A percentile compares a stretch with the other conserved stretches of the same genome.
Conservation (phyloP, 805 yeast genomes). For the Candida endomychidarum region DNA sequence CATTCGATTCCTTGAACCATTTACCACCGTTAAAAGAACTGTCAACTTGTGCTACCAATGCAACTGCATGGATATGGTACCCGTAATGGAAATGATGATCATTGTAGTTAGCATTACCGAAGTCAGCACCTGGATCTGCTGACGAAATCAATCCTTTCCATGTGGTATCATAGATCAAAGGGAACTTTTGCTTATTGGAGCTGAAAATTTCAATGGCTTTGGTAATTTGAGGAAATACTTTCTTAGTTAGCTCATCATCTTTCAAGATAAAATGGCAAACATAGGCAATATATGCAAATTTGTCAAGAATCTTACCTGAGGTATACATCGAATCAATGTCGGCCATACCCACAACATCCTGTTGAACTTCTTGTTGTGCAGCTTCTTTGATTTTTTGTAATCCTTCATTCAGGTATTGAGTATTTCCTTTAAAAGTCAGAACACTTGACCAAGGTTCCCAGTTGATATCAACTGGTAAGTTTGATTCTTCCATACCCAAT, state of each 20-base stretch:
- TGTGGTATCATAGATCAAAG: conserved; percentile 29
- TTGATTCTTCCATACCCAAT: conserved; percentile 41
- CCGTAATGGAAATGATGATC: conserved; percentile 38
- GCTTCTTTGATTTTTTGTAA: conserved; percentile 42
- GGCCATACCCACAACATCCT: conserved; percentile 57
- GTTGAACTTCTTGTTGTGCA: conserved; percentile 53
- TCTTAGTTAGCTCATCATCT: conserved; percentile 51
- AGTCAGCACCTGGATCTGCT: conserved; percentile 24
- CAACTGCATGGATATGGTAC: conserved; percentile 70
- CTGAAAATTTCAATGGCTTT: conserved; percentile 69
- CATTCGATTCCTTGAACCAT: conserved; percentile 34
- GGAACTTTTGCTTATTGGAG: conserved; percentile 43
- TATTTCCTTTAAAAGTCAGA: conserved; percentile 26
- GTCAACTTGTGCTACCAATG: conserved; percentile 60
- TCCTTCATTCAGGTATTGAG: conserved; percentile 28
- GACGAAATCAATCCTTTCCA: conserved; percentile 29
- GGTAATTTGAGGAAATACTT: conserved; percentile 58
- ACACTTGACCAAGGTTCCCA: conserved; percentile 61
- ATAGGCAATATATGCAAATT: conserved; percentile 83
- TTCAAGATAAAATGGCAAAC: conserved; percentile 65
- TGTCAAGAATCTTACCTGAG: conserved; percentile 84
- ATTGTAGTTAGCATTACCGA: conserved; percentile 29
- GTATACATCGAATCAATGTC: conserved; percentile 84
- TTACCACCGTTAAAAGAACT: conserved; percentile 18
- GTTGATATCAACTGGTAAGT: conserved; percentile 40